Base-by-base conservation (phyloP, 106 monocot species). In the Dendrobium officinale region DNA sequence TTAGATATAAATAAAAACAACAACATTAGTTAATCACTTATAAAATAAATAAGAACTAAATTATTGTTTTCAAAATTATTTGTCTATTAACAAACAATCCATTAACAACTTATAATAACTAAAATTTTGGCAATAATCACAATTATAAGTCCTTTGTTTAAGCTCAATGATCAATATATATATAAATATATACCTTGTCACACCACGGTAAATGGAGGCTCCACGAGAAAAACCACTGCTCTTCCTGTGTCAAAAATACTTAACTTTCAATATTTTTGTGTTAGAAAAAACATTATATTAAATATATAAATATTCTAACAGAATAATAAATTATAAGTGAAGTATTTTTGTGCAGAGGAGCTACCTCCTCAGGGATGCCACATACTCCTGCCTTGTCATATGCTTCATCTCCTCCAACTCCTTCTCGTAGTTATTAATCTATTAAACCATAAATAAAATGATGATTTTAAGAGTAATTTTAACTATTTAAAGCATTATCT, bases 141-240 rank as follows among this genome's bases (percentile, higher is more conserved):
- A 48, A 48, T 48, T 11, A 48, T 8, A 48, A 48, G 7, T 37
- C 37, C 37, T 37, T 3, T 37, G 37, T 37, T 37, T 37, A 37
- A 37, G 1, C 37, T 37, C 37, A 37, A 37, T 37, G 37, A 37
- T 37, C 37, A 37, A 1, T 3, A 37, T 37, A 37, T 27, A 72
- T 27, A 72, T 72, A 27, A 72, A 31, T 27, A 13, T 27, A 66
- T 96, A 92, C 97, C 97, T 97, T 42, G 97, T 97, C 48, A 97
- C 97, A 68, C 97, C 97, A 1, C 97, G 85, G 81, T 97, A 97
- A 37, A 97, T 94, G 1, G 97, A 97, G 42, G 97, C 97, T 48
- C 97, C 97, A 55, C 97, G 81, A 84, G 97, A 97, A 72, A 97
- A 97, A 58, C 97, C 97, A 88, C 97, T 97, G 51, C 97, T 97